Percentiles rank a stretch among this genome's conserved stretches.
phyloP scores from a whole-genome alignment of 345 rosid species.

The Passiflora organensis region DNA sequence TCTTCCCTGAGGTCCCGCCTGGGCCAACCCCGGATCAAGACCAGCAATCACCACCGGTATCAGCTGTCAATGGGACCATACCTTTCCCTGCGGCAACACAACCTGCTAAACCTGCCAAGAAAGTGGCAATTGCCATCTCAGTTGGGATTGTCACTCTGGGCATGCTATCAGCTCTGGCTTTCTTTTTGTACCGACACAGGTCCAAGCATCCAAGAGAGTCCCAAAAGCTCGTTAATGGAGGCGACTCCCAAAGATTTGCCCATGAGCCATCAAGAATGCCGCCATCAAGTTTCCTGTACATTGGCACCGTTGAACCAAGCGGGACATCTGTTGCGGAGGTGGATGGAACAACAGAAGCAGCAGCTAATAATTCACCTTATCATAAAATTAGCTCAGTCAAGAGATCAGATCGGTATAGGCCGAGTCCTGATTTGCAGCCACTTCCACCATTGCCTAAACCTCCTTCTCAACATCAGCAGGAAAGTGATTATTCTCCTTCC shows the following conservation, averaged over 20 bases:
- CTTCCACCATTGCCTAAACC: constrained; percentile 68
- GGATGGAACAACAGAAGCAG: constrained; percentile 18
- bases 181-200: constrained; percentile 77
- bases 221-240: constrained; percentile 64
- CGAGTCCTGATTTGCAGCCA: constrained; percentile 95
- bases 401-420: constrained; percentile 82
- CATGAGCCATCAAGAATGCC: constrained; percentile 51
- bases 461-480: constrained; percentile 18
- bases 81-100: constrained; percentile 66
- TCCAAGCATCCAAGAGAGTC: constrained; percentile 51
- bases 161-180: constrained; percentile 83
- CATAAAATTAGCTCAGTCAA: constrained; percentile 59
- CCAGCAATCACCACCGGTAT: constrained; percentile 38
- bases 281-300: constrained; percentile 70
- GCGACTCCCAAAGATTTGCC: constrained; percentile 37
- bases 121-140: constrained; percentile 74
- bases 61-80: constrained; percentile 48
- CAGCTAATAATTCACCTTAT: constrained; percentile 60
- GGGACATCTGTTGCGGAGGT: constrained; percentile 39
- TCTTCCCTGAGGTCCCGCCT: constrained; percentile 77
- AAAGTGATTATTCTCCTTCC: constrained; percentile 38
- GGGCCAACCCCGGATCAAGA: constrained; percentile 42
- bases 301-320: constrained; percentile 84
- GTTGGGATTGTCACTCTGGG: constrained; percentile 93
- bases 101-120: constrained; percentile 69